Evolutionary conservation across 2,329 filamentous ascomycete species (phyloP).

Genomic region (Monilinia fructigena): DNA sequence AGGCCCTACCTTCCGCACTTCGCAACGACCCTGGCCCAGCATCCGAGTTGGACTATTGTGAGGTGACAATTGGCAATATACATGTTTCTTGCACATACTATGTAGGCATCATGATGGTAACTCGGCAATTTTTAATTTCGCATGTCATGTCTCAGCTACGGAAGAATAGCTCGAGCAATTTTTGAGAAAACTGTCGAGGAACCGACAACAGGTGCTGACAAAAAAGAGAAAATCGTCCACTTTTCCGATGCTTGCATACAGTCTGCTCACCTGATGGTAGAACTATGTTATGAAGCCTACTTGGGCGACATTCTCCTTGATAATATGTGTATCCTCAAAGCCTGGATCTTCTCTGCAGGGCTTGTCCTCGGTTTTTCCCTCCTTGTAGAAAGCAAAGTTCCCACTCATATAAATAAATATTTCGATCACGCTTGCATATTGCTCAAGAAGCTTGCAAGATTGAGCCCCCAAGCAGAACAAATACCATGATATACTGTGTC

Average conservation of each 20-base stretch:
- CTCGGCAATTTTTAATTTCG: slow-evolving; percentile 12
- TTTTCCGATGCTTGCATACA: slow-evolving; percentile 11
- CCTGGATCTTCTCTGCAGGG: slow-evolving; percentile 11
- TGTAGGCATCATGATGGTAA: slow-evolving; percentile 14
- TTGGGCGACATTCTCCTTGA: not conserved
- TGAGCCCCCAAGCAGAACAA: slow-evolving; percentile 14
- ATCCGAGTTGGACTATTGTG: not conserved
- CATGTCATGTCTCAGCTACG: slow-evolving; percentile 11
- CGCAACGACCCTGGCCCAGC: not conserved
- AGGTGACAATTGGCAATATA: slow-evolving; percentile 10
- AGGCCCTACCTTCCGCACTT: slow-evolving; percentile 16
- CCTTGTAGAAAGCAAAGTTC: slow-evolving; percentile 8
- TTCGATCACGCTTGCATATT: slow-evolving; percentile 6
- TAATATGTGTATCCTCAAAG: slow-evolving; percentile 14
- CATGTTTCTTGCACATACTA: slow-evolving; percentile 16
- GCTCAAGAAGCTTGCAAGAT: not conserved
- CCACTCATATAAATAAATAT: not conserved
- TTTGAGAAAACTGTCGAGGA: not conserved
- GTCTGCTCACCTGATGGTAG: slow-evolving; percentile 11
- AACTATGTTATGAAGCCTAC: slow-evolving; percentile 9
- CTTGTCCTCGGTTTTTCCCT: slow-evolving; percentile 15
- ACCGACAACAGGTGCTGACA: not conserved
- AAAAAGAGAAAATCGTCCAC: slow-evolving; percentile 1
- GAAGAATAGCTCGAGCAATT: slow-evolving; percentile 7
- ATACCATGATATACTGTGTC: slow-evolving; percentile 14